A percentile compares a stretch with the other conserved stretches of the same genome.
These are phyloP conservation scores for Lactarius sp. DNA, from an alignment of 768 basidiomycete species.

Conservation along the genomic window DNA sequence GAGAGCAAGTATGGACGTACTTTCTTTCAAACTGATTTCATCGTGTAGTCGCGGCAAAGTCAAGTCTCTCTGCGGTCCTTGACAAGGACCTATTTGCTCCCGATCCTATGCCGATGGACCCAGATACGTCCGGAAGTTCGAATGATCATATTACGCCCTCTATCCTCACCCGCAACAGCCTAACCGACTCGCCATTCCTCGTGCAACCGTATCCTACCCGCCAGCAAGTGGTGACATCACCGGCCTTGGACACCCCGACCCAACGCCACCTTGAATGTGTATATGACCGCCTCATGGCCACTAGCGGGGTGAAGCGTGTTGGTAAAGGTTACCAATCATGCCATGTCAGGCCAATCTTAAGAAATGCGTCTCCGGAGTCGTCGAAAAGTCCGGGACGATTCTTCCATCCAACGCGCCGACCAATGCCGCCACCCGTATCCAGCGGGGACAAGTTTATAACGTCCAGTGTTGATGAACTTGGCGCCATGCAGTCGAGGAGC, in stretches of 20 bases:
- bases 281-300: conserved; percentile 82
- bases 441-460: conserved; percentile 41
- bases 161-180: conserved; percentile 41
- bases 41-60: conserved; percentile 22
- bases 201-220: conserved; percentile 62
- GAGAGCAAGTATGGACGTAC: conserved; percentile 26
- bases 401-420: conserved; percentile 44
- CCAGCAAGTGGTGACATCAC: conserved; percentile 34
- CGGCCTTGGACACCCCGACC: conserved; percentile 48
- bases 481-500: conserved; percentile 36
- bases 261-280: conserved; percentile 63
- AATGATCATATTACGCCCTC: conserved; percentile 11
- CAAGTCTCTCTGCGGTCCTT: conserved; percentile 33
- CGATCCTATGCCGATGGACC: conserved; percentile 38
- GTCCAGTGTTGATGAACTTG: conserved; percentile 62
- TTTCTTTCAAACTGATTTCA: background rate
- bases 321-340: conserved; percentile 82
- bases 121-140: conserved; percentile 37
- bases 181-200: conserved; percentile 55
- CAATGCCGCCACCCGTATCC: conserved; percentile 70
- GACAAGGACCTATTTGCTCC: conserved; percentile 68
- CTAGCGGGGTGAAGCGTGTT: conserved; percentile 70
- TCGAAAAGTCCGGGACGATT: conserved; percentile 33
- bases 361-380: conserved; percentile 10
- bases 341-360: conserved; percentile 42